Conservation (phyloP, 192 early-diverging fungal species). For the Pilobolus umbonatus region DNA sequence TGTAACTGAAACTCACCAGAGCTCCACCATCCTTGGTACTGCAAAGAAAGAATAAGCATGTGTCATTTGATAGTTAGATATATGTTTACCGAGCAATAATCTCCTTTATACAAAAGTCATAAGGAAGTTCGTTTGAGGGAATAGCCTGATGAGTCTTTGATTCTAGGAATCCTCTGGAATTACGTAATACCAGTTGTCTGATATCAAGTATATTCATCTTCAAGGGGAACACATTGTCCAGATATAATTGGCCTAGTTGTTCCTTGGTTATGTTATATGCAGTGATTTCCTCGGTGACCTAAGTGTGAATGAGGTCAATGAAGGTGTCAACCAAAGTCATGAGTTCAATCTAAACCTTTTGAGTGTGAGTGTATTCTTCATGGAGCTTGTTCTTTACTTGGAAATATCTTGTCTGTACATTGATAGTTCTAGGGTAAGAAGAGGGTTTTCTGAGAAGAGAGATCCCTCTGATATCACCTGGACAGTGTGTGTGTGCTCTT, state of each 20-base stretch:
- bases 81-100: conserved; percentile 44
- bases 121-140: conserved; percentile 43
- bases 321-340: too few relatives aligned
- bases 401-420: too few relatives aligned
- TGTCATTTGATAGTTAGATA: neutral
- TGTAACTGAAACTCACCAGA: conserved; percentile 50
- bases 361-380: too few relatives aligned
- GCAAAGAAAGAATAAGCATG: neutral
- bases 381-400: too few relatives aligned
- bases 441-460: too few relatives aligned
- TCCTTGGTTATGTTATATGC: neutral
- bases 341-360: too few relatives aligned
- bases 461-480: too few relatives aligned
- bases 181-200: conserved; percentile 27
- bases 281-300: neutral
- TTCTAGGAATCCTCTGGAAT: conserved; percentile 17
- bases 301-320: too few relatives aligned
- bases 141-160: conserved; percentile 16
- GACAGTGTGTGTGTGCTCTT: too few relatives aligned
- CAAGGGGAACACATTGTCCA: conserved; percentile 40
- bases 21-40: conserved; percentile 39
- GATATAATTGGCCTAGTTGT: conserved; percentile 23
- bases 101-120: conserved; percentile 41
- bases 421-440: too few relatives aligned
- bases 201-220: conserved; percentile 32